Base-by-base conservation (phyloP, 169 alveolate genomes). In the Eimeria tenella region DNA sequence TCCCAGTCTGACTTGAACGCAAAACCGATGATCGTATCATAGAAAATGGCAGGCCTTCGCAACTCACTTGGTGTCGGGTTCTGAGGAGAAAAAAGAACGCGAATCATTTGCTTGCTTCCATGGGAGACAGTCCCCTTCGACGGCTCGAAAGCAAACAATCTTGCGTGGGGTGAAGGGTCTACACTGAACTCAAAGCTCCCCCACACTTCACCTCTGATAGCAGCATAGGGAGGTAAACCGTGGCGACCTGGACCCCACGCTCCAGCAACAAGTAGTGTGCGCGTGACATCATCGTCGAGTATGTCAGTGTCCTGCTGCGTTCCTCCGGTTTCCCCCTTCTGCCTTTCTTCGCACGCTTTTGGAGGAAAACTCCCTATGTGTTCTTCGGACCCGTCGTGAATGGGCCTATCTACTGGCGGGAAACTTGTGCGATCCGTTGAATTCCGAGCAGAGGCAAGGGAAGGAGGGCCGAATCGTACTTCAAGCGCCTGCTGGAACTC, bases 241-340 rank as follows among this genome's bases (percentile, higher is more conserved):
- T 84, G 91, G n/a, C 79, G 75, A 25, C 91, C 91, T 19, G 91
- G 91, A 13, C 73, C 52, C 91, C 91, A 84, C 79, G 91, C 77
- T 49, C 91, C 91, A 42, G 73, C 91, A 31, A 84, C 79, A 7
- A 84, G 19, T 84, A 84, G 58, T 62, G 91, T 62, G 31, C 79
- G 75, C 9, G 81, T 84, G 52, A 42, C 58, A 0, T 84, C 70
- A 62, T 84, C 52, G 52, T 84, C 81, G 53, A 84, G 11, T 6
- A 84, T 60, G 13, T 84, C 91, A 77, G 53, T 42, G 3, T 84
- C 91, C 13, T 62, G 79, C 79, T 31, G 79, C 25, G 31, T 19
- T 11, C 50, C 49, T 21, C 50, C 63, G 21, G 91, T 8, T 25
- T 84, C 91, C 42, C 56, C 79, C 10, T 84, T 84, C 19, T 42